Percentiles rank a stretch among this genome's conserved stretches.
Evolutionary conservation across 1,284 basidiomycete species (phyloP).

Genomic region (Boletus smithii): DNA sequence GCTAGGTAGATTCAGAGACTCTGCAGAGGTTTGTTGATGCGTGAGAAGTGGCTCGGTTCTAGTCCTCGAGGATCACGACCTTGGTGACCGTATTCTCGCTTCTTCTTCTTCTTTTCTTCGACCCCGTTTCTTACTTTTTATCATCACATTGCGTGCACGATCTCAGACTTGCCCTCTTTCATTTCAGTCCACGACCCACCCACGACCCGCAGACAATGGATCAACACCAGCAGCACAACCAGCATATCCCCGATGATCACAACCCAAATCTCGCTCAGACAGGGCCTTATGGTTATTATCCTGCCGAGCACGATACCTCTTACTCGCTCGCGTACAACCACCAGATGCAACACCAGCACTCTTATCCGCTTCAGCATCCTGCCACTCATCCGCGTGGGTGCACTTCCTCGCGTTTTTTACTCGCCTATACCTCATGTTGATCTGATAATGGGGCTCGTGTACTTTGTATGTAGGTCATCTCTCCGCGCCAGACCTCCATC

Average conservation of each 20-base stretch:
- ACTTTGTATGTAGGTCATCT: conserved; percentile 51
- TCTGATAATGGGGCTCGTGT: conserved; percentile 51
- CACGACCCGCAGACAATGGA: conserved; percentile 39
- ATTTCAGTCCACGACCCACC: conserved; percentile 37
- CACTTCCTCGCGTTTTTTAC: conserved; percentile 39
- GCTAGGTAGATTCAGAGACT: no score
- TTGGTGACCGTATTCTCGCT: no score
- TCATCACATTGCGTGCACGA: conserved; percentile 34
- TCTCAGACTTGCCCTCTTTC: conserved; percentile 30
- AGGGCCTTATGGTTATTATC: conserved; percentile 38
- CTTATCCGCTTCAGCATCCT: conserved; percentile 43
- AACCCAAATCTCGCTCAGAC: conserved; percentile 37
- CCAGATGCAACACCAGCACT: conserved; percentile 38
- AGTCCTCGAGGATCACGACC: no score
- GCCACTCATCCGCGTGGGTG: conserved; percentile 54
- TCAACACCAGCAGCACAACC: conserved; percentile 39
- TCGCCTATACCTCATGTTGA: conserved; percentile 48
- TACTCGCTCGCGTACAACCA: conserved; percentile 42
- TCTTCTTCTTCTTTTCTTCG: conserved; percentile 27
- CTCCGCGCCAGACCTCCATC: conserved; percentile 53
- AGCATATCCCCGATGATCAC: conserved; percentile 42
- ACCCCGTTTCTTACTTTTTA: conserved; percentile 31
- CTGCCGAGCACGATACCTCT: conserved; percentile 40
- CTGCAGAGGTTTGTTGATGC: no score
- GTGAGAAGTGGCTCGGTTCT: conserved; percentile 30